phyloP scores from a whole-genome alignment of 2,329 filamentous ascomycete genomes.

The Raffaelea ambrosiae region DNA sequence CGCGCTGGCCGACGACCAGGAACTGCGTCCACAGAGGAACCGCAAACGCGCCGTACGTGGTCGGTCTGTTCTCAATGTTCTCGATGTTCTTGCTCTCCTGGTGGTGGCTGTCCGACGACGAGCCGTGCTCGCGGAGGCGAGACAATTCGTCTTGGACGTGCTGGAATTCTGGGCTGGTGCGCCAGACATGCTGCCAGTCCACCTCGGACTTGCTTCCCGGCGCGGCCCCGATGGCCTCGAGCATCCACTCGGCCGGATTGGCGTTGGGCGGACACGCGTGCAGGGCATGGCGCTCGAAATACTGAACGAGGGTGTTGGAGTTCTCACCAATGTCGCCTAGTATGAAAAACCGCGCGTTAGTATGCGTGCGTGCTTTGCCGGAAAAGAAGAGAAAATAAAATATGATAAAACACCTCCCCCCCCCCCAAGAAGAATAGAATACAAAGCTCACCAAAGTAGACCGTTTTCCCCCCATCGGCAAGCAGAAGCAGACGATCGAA shows the following conservation, averaged over 20 bases:
- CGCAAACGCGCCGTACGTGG: conserved; percentile 53
- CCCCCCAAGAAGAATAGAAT: no score
- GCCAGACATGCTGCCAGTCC: conserved; percentile 58
- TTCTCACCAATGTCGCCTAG: conserved; percentile 60
- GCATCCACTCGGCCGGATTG: conserved; percentile 79
- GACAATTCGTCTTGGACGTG: conserved; percentile 49
- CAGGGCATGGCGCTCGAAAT: conserved; percentile 68
- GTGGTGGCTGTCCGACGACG: no score
- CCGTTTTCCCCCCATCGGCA: conserved; percentile 63
- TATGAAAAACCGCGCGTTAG: no score
- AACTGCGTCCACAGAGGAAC: conserved; percentile 57
- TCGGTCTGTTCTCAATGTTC: conserved; percentile 14
- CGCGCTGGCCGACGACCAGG: conserved; percentile 48
- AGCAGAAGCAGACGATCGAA: conserved; percentile 77
- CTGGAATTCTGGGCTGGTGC: conserved; percentile 45
- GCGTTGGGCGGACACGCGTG: conserved; percentile 54
- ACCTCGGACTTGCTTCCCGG: conserved; percentile 54
- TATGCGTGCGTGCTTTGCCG: no score
- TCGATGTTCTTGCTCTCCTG: neutral
- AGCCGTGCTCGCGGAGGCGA: no score
- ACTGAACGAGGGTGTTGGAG: conserved; percentile 57
- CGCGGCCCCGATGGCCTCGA: conserved; percentile 53
- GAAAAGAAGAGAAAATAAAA: no score
- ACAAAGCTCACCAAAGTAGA: conserved; percentile 79
- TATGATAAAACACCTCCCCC: no score